Conservation (phyloP, 2,329 filamentous ascomycete species). For the Zymoseptoria pseudotritici region DNA sequence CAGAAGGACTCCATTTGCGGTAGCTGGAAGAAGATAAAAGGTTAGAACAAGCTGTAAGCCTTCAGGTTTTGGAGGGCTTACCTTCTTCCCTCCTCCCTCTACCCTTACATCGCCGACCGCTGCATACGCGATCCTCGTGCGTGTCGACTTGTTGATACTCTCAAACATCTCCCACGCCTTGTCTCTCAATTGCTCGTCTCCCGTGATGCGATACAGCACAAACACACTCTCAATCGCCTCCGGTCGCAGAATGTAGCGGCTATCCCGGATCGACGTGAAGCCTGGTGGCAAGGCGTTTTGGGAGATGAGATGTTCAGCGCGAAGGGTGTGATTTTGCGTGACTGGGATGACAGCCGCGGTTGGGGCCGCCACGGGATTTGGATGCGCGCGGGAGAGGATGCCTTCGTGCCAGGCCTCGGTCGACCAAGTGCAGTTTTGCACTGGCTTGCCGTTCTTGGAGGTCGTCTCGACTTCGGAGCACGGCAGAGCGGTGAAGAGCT, state of each 20-base stretch:
- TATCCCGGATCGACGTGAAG: constrained; percentile 49
- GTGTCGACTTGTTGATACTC: constrained; percentile 54
- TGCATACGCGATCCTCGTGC: constrained; percentile 56
- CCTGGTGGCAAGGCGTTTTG: constrained; percentile 47
- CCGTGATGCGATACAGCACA: constrained; percentile 68
- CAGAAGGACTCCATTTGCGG: constrained; percentile 77
- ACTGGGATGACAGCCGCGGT: not conserved
- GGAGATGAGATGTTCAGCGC: constrained; percentile 27
- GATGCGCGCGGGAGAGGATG: constrained; percentile 28
- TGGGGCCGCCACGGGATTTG: constrained; percentile 18
- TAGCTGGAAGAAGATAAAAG: too few relatives aligned
- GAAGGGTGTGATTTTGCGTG: constrained; percentile 5
- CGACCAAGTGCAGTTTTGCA: constrained; percentile 28
- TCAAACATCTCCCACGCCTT: constrained; percentile 71
- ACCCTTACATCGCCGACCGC: constrained; percentile 60
- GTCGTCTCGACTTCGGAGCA: constrained; percentile 36
- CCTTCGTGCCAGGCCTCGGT: constrained; percentile 37
- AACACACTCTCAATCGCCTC: constrained; percentile 78
- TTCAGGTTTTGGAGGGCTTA: too few relatives aligned
- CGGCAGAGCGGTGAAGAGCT: constrained; percentile 46
- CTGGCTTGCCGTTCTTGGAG: not conserved
- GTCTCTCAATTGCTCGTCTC: constrained; percentile 56
- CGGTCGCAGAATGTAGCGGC: constrained; percentile 62
- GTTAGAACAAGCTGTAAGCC: too few relatives aligned
- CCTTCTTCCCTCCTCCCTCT: constrained; percentile 33